Base-by-base conservation (phyloP, 2,329 filamentous ascomycete species). In the Diplodia intermedia region DNA sequence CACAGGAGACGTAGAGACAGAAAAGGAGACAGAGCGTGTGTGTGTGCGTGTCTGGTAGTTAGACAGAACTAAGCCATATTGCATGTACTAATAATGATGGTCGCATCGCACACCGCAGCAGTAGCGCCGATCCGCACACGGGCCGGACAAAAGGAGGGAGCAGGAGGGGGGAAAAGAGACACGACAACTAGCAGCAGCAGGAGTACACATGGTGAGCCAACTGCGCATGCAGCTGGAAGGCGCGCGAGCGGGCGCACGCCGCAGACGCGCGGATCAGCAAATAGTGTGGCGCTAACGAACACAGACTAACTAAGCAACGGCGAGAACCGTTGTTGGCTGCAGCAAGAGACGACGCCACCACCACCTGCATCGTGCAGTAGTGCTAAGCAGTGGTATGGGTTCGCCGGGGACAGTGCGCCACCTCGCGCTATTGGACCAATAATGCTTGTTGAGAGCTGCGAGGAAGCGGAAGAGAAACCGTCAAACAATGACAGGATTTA, bases 251-350 rank as follows among this genome's bases (percentile, higher is more conserved):
- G 18, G 43, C 43, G 43, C 18, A n/a, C 18, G 43, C 40, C 15
- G 40, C 43, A n/a, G 43, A 20, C 43, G n/a, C 43, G 18, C 43
- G 43, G 43, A 20, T 47, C 43, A 38, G 11, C 36, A 14, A 38
- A 12, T 38, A 12, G 11, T 38, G 33, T n/a, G 43, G 43, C 40
- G 7, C 40, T 43, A 43, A 15, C 40, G 18, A 18, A 18, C 15
- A 15, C 18, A n/a, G 40, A 43, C 40, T 33, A 20, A 26, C 2
- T 47, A 20, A 47, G 43, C 18, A 47, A 20, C 43, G 43, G 43
- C 43, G 43, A 47, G 43, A 47, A 47, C 43, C 43, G 43, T 47
- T 47, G 43, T n/a, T 47, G 43, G 43, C n/a, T 26, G 43, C n/a
- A 47, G 18, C 18, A n/a, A 38, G 20, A 26, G 26, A 26, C 26